Evolutionary conservation across 495 filamentous ascomycete species (phyloP), one percentile per base, ranked within the genome.

Genomic region (Opeltia flavorubescens): DNA sequence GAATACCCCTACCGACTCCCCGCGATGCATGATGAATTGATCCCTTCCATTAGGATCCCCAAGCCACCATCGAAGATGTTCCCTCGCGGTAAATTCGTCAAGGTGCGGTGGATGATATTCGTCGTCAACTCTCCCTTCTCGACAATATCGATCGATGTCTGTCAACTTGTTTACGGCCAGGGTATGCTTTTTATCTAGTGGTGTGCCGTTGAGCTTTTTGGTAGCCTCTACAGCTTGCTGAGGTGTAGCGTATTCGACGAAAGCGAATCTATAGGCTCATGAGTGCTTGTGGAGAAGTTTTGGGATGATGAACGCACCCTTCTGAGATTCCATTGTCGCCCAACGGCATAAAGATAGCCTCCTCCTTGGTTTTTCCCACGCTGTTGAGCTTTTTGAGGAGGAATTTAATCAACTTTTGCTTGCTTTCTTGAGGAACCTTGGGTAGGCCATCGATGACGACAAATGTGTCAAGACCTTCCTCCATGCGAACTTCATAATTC

Each of bases 81-180:
- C 89, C 72, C 87, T 86, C 66, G 94, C 81, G 55, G 74, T 67
- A 66, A 95, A 96, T 1, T 76, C 70, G 48, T 89, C 82, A 47
- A 89, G 74, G 48, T 72, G 55, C 28, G 91, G 89, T 5, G 82
- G 71, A 24, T 75, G 74, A 62, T 94, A 95, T 51, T 86, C 80
- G 56, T 98, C 91, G 45, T 93, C 80, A 56, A 98, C 76, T 27
- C 86, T 79, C 51, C 93, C 91, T 67, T 95, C 89, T 13, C 87
- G 77, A 24, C 91, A 91, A 65, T 88, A 98, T 49, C 89, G 82
- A 54, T 96, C 91, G 55, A 98, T 85, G 64, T 98, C 91, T 57
- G 89, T 94, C 59, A 98, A 70, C 66, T 98, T 98, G 76, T 98
- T 98, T 58, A 96, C 88, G 51, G 77, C 74, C 50, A 98, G 76